Evolutionary conservation across 208 protist species (phyloP), one percentile per base, ranked within the genome.

Genomic region (Trypanosoma melophagium): DNA sequence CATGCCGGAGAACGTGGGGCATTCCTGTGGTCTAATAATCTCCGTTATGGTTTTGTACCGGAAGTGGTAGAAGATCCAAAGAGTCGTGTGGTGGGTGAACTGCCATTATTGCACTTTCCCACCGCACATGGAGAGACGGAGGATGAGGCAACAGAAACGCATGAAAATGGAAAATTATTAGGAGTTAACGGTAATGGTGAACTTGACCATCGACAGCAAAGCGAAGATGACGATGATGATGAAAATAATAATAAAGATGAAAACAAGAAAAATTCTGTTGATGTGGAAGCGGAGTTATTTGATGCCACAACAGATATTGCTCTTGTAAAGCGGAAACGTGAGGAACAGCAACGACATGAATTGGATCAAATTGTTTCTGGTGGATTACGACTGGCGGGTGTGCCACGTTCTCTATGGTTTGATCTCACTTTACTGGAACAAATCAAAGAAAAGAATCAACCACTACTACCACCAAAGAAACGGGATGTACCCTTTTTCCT

Each of bases 401-500:
- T 95, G 13, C 77, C 82, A 31, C 90, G 87, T 50, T 79, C 73
- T 16, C 59, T 83, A 64, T 95, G 90, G 85, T 92, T 86, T 57
- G 89, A 92, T 74, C 74, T 95, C 31, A 90, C 87, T 9, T 66
- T 95, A 44, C 69, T 97, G 25, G 92, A 97, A 41, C 83, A 91
- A 53, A 95, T 97, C 58, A 92, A 89, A 74, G 82, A 94, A 72
- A 91, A 92, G 80, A 97, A 95, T 67, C 80, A 90, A 61, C 92
- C 92, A 17, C 60, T 97, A 40, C 74, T 94, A 40, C 92, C 92
- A 21, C 89, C 92, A 8, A 95, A 97, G 74, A 97, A 97, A 60
- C 84, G 87, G 63, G 84, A 94, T 68, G 81, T 94, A 47, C 92
- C 92, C 14, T 97, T 97, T 65, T 97, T 97, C 74, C 77, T 97